These are phyloP conservation scores for Nematocida ausubeli DNA, from an alignment of 371 early-diverging fungal species.

Conservation along the genomic window DNA sequence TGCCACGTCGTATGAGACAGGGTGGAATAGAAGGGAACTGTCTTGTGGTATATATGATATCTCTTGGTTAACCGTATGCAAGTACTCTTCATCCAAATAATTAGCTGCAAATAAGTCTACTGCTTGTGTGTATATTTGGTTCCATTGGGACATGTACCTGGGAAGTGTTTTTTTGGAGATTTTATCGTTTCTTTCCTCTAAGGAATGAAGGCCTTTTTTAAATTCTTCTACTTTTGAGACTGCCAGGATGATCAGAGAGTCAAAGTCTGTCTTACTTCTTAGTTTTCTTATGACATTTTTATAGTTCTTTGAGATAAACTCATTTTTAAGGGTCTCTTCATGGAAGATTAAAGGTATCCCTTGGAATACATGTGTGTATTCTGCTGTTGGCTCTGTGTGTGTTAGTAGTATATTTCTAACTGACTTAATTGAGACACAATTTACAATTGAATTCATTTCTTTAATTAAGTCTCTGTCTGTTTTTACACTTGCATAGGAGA, in stretches of 20 bases:
- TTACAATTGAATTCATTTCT: not conserved
- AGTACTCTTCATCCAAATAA: conserved; percentile 12
- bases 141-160: conserved; percentile 36
- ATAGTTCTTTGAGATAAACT: conserved; percentile 31
- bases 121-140: conserved; percentile 8
- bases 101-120: conserved; percentile 14
- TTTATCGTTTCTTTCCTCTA: not conserved
- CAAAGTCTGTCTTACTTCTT: conserved; percentile 9
- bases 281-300: conserved; percentile 4
- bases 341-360: conserved; percentile 6
- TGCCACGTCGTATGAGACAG: conserved; percentile 40
- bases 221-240: conserved; percentile 25
- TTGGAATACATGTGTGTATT: not conserved
- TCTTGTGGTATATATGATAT: not conserved
- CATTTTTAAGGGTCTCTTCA: not conserved
- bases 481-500: not conserved
- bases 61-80: conserved; percentile 3
- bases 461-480: not conserved
- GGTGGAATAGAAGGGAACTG: conserved; percentile 16
- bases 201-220: not conserved
- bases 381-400: not conserved
- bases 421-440: not conserved
- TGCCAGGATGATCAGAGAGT: not conserved
- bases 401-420: not conserved
- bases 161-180: not conserved